Evolutionary conservation across 305 asterid species (phyloP).

Genomic region (Fraxinus xanthoxyloides): DNA sequence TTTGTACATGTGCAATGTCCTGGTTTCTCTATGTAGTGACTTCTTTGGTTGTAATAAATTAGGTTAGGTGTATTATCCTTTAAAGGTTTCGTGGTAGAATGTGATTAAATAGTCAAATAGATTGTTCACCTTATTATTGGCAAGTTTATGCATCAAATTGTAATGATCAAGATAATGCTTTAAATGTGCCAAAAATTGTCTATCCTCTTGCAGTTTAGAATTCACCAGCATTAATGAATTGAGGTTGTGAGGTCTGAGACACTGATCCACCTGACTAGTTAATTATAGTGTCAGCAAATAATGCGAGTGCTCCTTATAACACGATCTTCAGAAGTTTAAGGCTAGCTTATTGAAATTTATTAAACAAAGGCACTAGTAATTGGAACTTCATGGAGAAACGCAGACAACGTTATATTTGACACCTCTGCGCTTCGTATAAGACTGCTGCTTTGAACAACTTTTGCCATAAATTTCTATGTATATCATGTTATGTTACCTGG

Average conservation of each 20-base stretch:
- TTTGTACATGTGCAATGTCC: background rate
- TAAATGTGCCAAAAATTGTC: background rate
- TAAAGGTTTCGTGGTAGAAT: background rate
- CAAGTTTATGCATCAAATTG: background rate
- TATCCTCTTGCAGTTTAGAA: background rate
- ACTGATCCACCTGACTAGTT: background rate
- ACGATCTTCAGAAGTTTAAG: background rate
- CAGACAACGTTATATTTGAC: background rate
- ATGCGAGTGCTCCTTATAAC: background rate
- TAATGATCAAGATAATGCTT: background rate
- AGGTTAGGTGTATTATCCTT: background rate
- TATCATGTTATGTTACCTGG: background rate
- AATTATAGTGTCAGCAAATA: background rate
- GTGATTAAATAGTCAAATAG: background rate
- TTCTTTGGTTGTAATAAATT: background rate
- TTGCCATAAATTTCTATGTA: background rate
- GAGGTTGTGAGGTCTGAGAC: background rate
- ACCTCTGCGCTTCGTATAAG: background rate
- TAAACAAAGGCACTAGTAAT: background rate
- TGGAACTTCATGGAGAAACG: background rate
- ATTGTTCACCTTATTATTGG: background rate
- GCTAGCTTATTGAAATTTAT: background rate
- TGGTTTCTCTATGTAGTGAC: background rate
- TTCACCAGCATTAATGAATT: background rate
- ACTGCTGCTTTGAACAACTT: background rate